Base-by-base conservation (phyloP, 2,329 filamentous ascomycete genomes). In the Sporothrix phasma region DNA sequence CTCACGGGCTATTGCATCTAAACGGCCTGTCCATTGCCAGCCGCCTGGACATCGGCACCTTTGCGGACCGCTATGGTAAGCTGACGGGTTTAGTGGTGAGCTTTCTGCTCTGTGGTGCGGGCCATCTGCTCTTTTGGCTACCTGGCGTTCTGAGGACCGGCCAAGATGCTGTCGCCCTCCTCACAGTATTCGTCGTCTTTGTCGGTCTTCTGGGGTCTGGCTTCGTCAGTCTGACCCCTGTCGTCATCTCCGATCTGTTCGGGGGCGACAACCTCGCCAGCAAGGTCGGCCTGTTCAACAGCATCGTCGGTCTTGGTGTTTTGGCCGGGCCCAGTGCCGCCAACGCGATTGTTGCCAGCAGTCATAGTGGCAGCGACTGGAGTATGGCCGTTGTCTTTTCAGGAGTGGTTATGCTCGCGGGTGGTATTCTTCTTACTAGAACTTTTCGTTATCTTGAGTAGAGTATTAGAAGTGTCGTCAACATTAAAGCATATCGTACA, bases 111-210 rank as follows among this genome's bases (percentile, higher is more conserved):
- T 58, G 53, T 34, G 53, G 53, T 10, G 53, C 53, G 3, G 53
- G 53, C 53, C 53, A 58, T 22, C 34, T 58, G 19, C 34, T 58
- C 19, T 58, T 58, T 11, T 58, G 53, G 53, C 53, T 58, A 19
- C 53, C 53, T 2, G 53, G 31, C 13, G 53, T 58, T 5, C 53
- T 58, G 1, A 5, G 5, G 13, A 15, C 17, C 3, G 37, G 13
- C n/a, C n/a, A 41, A 15, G 34, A 41, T 2, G 53, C 53, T 4
- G 53, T 58, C 10, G 53, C 53, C 1, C 11, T 58, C 10, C 37
- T 56, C 34, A 58, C 34, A 2, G 53, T 58, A 0, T 58, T 58
- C 26, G 53, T 58, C 2, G 53, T 58, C 4, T 58, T 58, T 58
- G 53, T 58, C 22, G 34, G 53, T 4, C 34, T 58, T 5, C 11